These are phyloP conservation scores for Syzygium jambos DNA, from an alignment of 345 rosid species.

Conservation along the genomic window DNA sequence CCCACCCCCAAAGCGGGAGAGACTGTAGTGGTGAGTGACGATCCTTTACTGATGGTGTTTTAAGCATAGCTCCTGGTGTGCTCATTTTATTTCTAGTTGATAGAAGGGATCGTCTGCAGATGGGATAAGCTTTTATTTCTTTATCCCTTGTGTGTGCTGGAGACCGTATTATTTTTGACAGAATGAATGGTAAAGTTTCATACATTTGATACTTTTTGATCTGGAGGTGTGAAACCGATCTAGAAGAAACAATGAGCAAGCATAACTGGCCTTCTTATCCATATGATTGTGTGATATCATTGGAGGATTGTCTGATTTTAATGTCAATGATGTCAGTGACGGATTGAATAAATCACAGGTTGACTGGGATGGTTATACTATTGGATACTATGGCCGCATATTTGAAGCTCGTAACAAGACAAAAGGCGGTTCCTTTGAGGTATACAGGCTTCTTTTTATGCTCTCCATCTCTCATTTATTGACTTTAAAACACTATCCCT, in stretches of 20 bases:
- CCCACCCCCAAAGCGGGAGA: slow-evolving; percentile 73
- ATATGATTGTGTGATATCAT: not conserved
- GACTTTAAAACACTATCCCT: not conserved
- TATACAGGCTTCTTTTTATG: slow-evolving; percentile 5
- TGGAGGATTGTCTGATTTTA: not conserved
- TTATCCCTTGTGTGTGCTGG: not conserved
- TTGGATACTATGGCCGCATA: slow-evolving; percentile 97
- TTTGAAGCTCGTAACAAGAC: slow-evolving; percentile 99
- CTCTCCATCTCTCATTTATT: not conserved
- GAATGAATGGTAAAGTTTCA: not conserved
- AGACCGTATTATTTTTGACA: not conserved
- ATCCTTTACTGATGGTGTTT: not conserved
- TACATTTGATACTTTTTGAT: not conserved
- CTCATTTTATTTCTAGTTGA: not conserved
- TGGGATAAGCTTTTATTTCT: not conserved
- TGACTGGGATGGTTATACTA: slow-evolving; percentile 98
- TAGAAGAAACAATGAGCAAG: not conserved
- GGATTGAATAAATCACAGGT: slow-evolving; percentile 32
- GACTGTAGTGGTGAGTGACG: slow-evolving; percentile 60
- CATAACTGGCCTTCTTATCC: not conserved
- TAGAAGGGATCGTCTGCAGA: not conserved
- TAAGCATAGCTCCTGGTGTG: not conserved
- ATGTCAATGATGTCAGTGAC: not conserved
- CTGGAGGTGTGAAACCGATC: not conserved
- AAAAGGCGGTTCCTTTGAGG: slow-evolving; percentile 97